These are phyloP conservation scores for Carnegiea gigantea DNA, from an alignment of 179 eudicot genomes.

Conservation along the genomic window DNA sequence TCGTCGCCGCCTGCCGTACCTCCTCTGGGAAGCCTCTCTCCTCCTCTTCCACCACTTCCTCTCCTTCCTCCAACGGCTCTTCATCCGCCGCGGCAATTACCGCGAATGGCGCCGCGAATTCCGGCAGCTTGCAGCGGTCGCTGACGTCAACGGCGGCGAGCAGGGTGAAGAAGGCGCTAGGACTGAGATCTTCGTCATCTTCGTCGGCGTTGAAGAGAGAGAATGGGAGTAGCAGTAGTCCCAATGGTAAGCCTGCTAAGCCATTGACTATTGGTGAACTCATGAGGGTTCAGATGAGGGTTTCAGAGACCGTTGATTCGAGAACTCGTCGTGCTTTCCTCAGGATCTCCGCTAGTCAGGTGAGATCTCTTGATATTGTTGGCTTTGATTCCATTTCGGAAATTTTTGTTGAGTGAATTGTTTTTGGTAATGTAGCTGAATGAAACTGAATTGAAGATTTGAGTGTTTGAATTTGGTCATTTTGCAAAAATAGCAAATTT, in stretches of 20 bases:
- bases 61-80: slow-evolving; percentile 32
- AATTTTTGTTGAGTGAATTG: neutral
- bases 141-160: slow-evolving; percentile 82
- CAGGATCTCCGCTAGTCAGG: slow-evolving; percentile 94
- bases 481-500: slow-evolving; percentile 9
- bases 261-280: slow-evolving; percentile 85
- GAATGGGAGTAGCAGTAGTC: slow-evolving; percentile 13
- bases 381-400: neutral
- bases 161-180: slow-evolving; percentile 89
- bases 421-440: slow-evolving; percentile 5
- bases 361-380: slow-evolving; percentile 17
- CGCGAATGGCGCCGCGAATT: slow-evolving; percentile 2
- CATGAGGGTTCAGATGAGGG: slow-evolving; percentile 88
- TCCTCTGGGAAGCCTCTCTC: slow-evolving; percentile 75
- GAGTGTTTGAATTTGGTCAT: neutral
- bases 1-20: slow-evolving; percentile 83
- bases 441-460: neutral
- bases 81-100: slow-evolving; percentile 4
- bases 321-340: slow-evolving; percentile 79
- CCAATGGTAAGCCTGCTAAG: slow-evolving; percentile 13
- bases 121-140: slow-evolving; percentile 52
- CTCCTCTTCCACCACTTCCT: slow-evolving; percentile 23
- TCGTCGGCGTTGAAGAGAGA: slow-evolving; percentile 36
- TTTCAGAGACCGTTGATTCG: slow-evolving; percentile 69
- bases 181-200: slow-evolving; percentile 60